Base-by-base conservation (phyloP, 306 rosid genomes). In the Lathyrus sativus region DNA sequence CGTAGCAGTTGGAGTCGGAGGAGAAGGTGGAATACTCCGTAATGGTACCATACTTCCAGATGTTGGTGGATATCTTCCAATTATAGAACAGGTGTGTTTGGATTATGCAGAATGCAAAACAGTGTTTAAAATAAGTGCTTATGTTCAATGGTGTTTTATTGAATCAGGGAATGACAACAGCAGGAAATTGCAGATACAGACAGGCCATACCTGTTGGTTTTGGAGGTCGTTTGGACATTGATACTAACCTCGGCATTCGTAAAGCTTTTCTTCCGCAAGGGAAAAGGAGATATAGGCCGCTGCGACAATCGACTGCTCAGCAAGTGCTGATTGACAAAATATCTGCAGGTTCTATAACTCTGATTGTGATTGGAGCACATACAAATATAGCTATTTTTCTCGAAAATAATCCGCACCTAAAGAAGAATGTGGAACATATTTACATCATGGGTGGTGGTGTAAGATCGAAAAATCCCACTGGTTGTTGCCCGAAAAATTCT, bases 211-310 rank as follows among this genome's bases (percentile, higher is more conserved):
- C 97, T 0, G 15, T 72, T 0, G 98, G 98, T 5, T 42, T 43
- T 38, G 74, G 96, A 69, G 98, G 98, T 38, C 80, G 82, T 43
- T 62, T 93, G 43, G 95, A 90, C 58, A 48, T 84, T 12, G 93
- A 93, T 78, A 13, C 96, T 17, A 93, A 85, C 63, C 82, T 8
- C 68, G 98, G 98, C 48, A 61, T 88, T 62, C 75, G 98, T 7
- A 93, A 88, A 81, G 87, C 91, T 60, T 93, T 93, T 75, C 96
- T 93, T 75, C 98, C 97, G 0, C 97, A 87, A 97, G 99, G 99
- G 7, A 77, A 78, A 74, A 88, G 97, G 79, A 84, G 71, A 79
- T 93, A 90, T 45, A 81, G 26, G 51, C 99, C 97, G 41, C 65
- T 90, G 48, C 61, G 51, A 70, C 99, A 93, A 75, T 78, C 84